phyloP scores from a whole-genome alignment of 331 rosid species.

The Quercus tomentella region DNA sequence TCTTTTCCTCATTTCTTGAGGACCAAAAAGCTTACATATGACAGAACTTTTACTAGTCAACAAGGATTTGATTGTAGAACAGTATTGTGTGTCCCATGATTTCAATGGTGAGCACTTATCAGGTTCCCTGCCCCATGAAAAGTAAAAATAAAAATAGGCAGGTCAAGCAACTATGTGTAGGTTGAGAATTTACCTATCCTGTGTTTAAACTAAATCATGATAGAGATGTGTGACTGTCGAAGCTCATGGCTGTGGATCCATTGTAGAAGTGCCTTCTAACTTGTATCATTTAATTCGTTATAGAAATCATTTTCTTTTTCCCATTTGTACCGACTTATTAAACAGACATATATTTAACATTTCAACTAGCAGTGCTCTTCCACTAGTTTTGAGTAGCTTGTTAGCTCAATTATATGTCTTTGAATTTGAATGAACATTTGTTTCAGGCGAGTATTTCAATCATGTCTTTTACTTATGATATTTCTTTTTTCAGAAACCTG shows the following conservation, averaged over 20 bases:
- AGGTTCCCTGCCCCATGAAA: neutral
- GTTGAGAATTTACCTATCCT: neutral
- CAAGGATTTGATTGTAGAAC: neutral
- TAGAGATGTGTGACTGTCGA: neutral
- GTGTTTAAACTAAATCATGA: neutral
- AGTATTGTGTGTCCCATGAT: neutral
- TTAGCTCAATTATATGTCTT: conserved; percentile 12
- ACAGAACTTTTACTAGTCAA: neutral
- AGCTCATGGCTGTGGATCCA: neutral
- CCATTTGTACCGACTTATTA: neutral
- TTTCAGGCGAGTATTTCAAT: conserved; percentile 2
- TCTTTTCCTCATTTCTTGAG: neutral
- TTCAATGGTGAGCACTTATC: neutral
- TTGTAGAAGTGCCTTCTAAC: neutral
- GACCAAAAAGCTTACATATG: neutral
- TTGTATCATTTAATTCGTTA: neutral
- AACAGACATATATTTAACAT: neutral
- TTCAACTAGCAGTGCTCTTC: conserved; percentile 8
- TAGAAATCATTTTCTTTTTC: neutral
- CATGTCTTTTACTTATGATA: conserved; percentile 1
- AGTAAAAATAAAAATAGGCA: neutral
- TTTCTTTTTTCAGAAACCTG: conserved; percentile 78
- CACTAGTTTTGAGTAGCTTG: conserved; percentile 1
- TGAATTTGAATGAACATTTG: neutral
- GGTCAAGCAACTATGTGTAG: neutral